Evolutionary conservation across 2,329 filamentous ascomycete genomes (phyloP).

Genomic region (Myriangium duriaei): DNA sequence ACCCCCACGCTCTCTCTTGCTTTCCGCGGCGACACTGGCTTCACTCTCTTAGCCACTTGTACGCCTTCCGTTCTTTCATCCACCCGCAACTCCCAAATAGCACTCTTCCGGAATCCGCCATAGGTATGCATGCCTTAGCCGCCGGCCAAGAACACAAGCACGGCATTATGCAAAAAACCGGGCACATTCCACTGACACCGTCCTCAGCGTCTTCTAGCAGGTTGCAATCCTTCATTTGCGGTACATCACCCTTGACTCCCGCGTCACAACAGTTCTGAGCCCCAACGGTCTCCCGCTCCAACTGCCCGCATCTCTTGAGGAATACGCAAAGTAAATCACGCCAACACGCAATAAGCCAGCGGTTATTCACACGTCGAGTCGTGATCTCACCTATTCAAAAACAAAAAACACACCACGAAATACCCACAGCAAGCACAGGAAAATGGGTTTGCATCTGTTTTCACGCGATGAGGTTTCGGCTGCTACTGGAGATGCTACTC

Average conservation of each 20-base stretch:
- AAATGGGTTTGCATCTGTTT: constrained; percentile 26
- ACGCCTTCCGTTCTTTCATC: constrained; percentile 32
- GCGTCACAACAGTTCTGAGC: constrained; percentile 1
- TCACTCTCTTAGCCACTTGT: constrained; percentile 52
- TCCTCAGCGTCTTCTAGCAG: background rate
- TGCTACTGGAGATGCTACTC: constrained; percentile 43
- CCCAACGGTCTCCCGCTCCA: background rate
- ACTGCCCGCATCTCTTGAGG: background rate
- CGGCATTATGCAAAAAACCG: too few species aligned
- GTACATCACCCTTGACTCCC: background rate
- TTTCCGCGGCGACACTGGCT: constrained; percentile 40
- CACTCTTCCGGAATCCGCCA: constrained; percentile 1
- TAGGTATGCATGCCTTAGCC: constrained; percentile 8
- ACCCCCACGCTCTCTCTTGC: constrained; percentile 11
- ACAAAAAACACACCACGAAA: too few species aligned
- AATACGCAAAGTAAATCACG: background rate
- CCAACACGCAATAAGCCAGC: constrained; percentile 4
- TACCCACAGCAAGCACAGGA: background rate
- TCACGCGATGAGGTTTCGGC: constrained; percentile 35
- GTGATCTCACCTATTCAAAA: too few species aligned
- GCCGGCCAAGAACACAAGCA: too few species aligned
- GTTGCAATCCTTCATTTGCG: background rate
- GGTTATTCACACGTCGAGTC: background rate
- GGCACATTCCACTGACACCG: background rate
- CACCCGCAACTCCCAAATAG: background rate